Evolutionary conservation across 306 rosid species (phyloP).

Genomic region (Herpetospermum pedunculosum): DNA sequence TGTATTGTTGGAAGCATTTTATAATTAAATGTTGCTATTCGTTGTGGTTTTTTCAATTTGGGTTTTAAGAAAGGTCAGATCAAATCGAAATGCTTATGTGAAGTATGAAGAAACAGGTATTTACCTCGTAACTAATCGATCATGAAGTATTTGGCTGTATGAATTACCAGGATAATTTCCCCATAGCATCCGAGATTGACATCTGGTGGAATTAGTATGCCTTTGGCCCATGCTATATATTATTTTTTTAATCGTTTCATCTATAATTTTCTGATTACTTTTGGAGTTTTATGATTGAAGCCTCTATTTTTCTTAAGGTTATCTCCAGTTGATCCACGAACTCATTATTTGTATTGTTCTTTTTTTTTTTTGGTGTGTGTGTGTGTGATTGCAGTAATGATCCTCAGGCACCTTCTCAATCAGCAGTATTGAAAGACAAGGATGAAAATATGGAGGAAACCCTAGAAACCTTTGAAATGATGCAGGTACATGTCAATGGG

Average conservation of each 20-base stretch:
- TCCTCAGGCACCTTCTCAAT: conserved; percentile 27
- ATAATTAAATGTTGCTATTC: neutral
- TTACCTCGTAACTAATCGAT: neutral
- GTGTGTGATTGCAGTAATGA: conserved; percentile 22
- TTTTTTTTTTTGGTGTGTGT: neutral
- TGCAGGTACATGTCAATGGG: conserved; percentile 25
- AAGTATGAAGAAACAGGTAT: conserved; percentile 1
- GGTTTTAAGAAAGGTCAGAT: neutral
- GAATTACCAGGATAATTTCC: neutral
- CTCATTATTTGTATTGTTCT: conserved; percentile 9
- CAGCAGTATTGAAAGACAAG: conserved; percentile 16
- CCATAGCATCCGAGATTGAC: neutral
- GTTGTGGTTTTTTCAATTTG: neutral
- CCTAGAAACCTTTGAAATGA: conserved; percentile 20
- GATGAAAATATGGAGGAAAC: conserved; percentile 41
- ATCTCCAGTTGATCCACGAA: conserved; percentile 8
- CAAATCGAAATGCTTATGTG: neutral
- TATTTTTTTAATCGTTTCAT: neutral
- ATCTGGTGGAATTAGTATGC: neutral
- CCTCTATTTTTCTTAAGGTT: neutral
- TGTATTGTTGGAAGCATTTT: neutral
- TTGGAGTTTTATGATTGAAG: neutral
- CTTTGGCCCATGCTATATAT: neutral
- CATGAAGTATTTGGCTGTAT: neutral
- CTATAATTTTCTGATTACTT: neutral